Conservation (phyloP, 352 stramenopile genomes). For the Globisporangium perplexum region DNA sequence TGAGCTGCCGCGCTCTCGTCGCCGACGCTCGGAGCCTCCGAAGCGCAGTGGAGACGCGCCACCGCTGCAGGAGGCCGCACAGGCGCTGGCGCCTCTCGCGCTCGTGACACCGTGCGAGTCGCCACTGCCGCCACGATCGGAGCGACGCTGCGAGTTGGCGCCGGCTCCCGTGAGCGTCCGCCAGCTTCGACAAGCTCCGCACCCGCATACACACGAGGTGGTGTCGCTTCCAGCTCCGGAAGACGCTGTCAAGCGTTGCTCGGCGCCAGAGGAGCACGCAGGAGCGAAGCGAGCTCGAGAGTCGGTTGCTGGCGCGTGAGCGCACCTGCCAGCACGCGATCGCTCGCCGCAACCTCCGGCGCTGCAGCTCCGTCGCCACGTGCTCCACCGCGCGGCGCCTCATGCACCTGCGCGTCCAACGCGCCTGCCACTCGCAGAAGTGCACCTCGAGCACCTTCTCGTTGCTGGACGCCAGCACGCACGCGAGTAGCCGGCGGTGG, state of each 20-base stretch:
- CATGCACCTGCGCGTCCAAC: not conserved
- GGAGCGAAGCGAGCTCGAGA: not conserved
- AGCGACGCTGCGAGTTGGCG: not conserved
- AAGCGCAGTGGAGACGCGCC: not conserved
- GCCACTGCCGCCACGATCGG: not conserved
- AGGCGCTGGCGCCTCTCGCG: not conserved
- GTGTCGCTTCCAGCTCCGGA: not conserved
- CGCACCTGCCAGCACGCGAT: conserved; percentile 6
- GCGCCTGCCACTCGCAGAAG: conserved; percentile 25
- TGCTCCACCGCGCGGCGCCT: not conserved
- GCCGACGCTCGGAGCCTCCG: not conserved
- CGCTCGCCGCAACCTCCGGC: conserved; percentile 5
- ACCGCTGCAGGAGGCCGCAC: conserved; percentile 3
- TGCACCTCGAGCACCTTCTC: conserved; percentile 13
- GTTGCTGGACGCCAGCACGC: conserved; percentile 6
- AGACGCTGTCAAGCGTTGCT: not conserved
- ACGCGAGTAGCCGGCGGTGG: conserved; percentile 19
- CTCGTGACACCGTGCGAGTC: not conserved
- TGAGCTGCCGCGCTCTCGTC: not conserved
- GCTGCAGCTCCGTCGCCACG: not conserved
- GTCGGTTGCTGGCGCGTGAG: not conserved
- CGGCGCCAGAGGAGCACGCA: not conserved
- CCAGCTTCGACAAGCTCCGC: not conserved
- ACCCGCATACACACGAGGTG: not conserved
- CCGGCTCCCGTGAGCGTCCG: not conserved